Base-by-base conservation (phyloP, 2,329 filamentous ascomycete genomes). In the Geosmithia putterillii region DNA sequence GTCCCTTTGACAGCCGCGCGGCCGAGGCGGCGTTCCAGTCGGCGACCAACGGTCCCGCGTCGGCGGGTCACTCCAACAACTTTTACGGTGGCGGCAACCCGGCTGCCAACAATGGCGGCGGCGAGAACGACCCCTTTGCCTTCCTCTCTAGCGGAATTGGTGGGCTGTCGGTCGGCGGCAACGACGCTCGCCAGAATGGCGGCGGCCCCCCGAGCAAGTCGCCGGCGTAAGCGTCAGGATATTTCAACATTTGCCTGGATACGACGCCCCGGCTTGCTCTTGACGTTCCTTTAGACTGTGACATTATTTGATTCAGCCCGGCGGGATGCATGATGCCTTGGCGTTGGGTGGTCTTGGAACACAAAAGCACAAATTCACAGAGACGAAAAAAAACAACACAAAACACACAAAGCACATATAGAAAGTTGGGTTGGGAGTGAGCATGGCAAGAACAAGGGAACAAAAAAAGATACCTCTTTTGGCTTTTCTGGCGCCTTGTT, bases 21-120 rank as follows among this genome's bases (percentile, higher is more conserved):
- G 87, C 90, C 15, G 90, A 96, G 67, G 88, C 88, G 47, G 90
- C 92, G 21, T 98, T 98, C 71, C 86, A 86, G 58, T 86, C 85
- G 36, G 88, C 86, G 35, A 82, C 82, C 53, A 90, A 92, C 52
- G 86, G 85, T 44, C 82, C 83, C 18, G 80, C 81, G 15, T 86
- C 84, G 38, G 82, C 81, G 47, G 85, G 83, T 36, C 79, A 82
- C 28, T 80, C 83, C 37, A 62, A 62, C 65, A 65, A 65, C 52
- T 67, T 64, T 43, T 66, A 67, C 48, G 58, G 82, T 55, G 83
- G 82, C 57, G 68, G 61, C 48, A 71, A 79, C 52, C 69, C 67
- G 20, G 42, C 42, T 34, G 25, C 25, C 10, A 35, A 39, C 25
- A 35, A 40, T 23, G 40, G 34, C 8, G 36, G 36, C 23, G 18